Evolutionary conservation across 139 green algal genomes (phyloP).

Genomic region (Chlamydomonas eustigma): DNA sequence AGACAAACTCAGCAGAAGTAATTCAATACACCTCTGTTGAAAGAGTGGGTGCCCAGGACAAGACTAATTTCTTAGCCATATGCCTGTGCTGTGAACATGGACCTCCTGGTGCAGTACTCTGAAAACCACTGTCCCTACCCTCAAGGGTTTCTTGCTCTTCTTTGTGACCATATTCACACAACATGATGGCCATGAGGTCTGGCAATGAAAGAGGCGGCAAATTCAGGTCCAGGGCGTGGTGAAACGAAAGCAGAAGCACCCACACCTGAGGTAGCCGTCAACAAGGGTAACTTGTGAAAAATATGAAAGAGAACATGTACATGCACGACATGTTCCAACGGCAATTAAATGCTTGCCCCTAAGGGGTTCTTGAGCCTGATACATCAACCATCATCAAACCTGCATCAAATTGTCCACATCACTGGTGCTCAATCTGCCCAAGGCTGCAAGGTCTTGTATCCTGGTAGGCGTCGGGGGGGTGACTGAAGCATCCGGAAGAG

Average conservation of each 20-base stretch:
- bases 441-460: neutral
- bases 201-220: neutral
- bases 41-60: neutral
- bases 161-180: neutral
- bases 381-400: neutral
- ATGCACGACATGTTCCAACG: no score
- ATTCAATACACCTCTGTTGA: neutral
- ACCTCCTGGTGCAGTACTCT: neutral
- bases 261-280: neutral
- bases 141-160: neutral
- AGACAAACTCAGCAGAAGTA: neutral
- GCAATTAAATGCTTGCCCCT: no score
- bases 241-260: neutral
- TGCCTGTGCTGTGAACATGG: neutral
- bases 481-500: neutral
- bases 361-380: no score
- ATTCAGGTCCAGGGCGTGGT: neutral
- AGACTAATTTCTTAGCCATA: neutral
- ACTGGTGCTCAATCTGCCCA: neutral
- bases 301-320: no score
- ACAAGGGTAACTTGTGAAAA: neutral
- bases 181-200: neutral
- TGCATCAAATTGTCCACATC: slow-evolving; percentile 3
- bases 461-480: neutral
- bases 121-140: neutral